phyloP scores from a whole-genome alignment of 2,329 filamentous ascomycete species.

The Pseudogymnoascus sp. region DNA sequence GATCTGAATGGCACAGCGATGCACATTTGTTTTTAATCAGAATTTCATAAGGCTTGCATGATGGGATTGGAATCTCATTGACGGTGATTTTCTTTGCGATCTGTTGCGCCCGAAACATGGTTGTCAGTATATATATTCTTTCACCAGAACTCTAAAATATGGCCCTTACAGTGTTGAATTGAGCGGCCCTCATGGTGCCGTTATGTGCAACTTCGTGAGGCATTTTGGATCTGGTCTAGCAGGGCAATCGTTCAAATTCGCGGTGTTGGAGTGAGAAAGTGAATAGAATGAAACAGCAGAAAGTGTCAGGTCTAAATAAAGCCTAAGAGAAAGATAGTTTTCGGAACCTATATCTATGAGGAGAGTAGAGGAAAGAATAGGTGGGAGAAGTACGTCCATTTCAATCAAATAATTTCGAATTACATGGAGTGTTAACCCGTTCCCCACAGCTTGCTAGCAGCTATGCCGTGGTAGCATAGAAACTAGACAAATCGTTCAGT shows the following conservation, averaged over 20 bases:
- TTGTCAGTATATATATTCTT: not conserved
- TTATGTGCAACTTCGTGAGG: not conserved
- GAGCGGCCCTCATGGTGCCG: conserved; percentile 7
- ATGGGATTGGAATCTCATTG: conserved; percentile 38
- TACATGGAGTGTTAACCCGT: not conserved
- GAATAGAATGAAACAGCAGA: not conserved
- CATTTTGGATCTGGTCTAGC: not conserved
- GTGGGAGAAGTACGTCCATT: not conserved
- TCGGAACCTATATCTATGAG: not conserved
- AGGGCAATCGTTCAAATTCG: not conserved
- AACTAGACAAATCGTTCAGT: not conserved
- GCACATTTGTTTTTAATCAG: conserved; percentile 34
- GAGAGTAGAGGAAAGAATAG: not conserved
- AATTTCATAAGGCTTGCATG: conserved; percentile 34
- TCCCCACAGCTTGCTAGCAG: not conserved
- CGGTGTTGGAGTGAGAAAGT: not conserved
- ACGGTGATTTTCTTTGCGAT: conserved; percentile 31
- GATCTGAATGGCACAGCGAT: conserved; percentile 34
- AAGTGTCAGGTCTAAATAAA: not conserved
- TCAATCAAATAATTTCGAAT: not conserved
- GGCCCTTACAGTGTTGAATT: conserved; percentile 8
- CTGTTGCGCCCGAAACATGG: not conserved
- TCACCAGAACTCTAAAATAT: not conserved
- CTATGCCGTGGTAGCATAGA: not conserved
- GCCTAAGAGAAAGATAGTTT: not conserved